Percentiles rank a stretch among this genome's conserved stretches.
These are phyloP conservation scores for Saccharomyces cerevisiae DNA, from an alignment of 805 yeast genomes.

Conservation along the genomic window DNA sequence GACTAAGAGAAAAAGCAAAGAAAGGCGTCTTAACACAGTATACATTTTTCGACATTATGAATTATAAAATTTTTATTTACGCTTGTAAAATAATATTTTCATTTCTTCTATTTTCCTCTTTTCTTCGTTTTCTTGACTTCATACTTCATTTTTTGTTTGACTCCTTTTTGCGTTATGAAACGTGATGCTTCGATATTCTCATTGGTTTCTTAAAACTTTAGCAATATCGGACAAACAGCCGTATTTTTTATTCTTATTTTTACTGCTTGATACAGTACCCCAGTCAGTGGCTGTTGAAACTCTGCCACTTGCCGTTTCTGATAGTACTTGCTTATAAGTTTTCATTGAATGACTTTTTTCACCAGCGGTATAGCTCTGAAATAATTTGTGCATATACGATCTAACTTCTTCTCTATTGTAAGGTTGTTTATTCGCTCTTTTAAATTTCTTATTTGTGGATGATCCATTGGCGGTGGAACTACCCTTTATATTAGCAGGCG, in stretches of 20 bases:
- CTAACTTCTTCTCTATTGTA: slow-evolving; percentile 25
- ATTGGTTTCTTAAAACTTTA: slow-evolving; percentile 15
- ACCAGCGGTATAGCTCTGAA: slow-evolving; percentile 4
- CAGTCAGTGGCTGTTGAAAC: slow-evolving; percentile 16
- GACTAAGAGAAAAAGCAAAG: background rate
- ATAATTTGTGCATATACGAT: slow-evolving; percentile 15
- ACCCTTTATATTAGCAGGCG: background rate
- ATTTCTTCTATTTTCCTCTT: background rate
- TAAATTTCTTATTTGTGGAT: background rate
- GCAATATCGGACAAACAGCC: slow-evolving; percentile 23
- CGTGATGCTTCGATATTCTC: background rate
- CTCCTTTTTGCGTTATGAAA: background rate
- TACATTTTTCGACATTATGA: background rate
- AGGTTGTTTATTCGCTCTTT: slow-evolving; percentile 10
- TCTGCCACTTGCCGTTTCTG: slow-evolving; percentile 1
- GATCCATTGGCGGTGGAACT: background rate
- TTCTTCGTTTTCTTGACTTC: background rate
- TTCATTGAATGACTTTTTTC: slow-evolving; percentile 3
- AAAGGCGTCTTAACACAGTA: background rate
- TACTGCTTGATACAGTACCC: slow-evolving; percentile 23
- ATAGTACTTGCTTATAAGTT: slow-evolving; percentile 5
- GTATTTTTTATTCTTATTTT: slow-evolving; percentile 23
- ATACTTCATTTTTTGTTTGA: background rate
- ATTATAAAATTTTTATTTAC: background rate
- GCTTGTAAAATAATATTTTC: no score